Evolutionary conservation across 768 basidiomycete species (phyloP).

Genomic region (Suillus discolor): DNA sequence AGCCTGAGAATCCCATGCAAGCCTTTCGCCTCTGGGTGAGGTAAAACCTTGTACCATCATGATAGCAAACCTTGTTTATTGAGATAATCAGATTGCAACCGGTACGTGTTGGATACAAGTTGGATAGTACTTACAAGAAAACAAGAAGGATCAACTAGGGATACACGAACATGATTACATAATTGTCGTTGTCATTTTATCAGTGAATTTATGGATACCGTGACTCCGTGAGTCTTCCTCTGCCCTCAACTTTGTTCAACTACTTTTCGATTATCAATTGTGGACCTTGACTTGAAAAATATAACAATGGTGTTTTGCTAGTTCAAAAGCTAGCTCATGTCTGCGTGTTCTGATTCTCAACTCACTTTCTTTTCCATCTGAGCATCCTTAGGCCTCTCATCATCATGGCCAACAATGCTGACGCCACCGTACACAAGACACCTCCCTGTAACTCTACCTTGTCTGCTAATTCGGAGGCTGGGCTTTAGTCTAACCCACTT

Average conservation of each 20-base stretch:
- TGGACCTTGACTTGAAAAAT: not conserved
- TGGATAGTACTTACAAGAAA: too few species aligned
- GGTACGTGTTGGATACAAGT: too few species aligned
- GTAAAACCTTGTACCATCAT: too few species aligned
- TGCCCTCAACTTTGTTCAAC: not conserved
- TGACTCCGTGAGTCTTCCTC: not conserved
- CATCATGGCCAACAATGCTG: not conserved
- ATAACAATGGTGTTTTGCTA: too few species aligned
- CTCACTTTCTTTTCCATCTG: not conserved
- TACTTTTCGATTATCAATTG: not conserved
- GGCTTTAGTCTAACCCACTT: not conserved
- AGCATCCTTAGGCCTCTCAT: not conserved
- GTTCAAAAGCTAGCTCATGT: not conserved
- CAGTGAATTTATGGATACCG: too few species aligned
- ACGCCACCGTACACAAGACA: not conserved
- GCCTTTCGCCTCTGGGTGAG: too few species aligned
- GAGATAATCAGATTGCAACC: too few species aligned
- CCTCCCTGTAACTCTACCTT: not conserved
- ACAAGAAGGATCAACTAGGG: too few species aligned
- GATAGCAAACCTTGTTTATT: too few species aligned
- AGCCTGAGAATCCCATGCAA: not conserved
- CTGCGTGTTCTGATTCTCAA: not conserved
- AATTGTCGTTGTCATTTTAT: too few species aligned
- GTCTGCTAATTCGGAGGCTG: not conserved
- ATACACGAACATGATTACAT: not conserved